A percentile compares a stretch with the other conserved stretches of the same genome.
These are phyloP conservation scores for Debaryomyces coudertii DNA, from an alignment of 1,139 yeast genomes.

Conservation along the genomic window DNA sequence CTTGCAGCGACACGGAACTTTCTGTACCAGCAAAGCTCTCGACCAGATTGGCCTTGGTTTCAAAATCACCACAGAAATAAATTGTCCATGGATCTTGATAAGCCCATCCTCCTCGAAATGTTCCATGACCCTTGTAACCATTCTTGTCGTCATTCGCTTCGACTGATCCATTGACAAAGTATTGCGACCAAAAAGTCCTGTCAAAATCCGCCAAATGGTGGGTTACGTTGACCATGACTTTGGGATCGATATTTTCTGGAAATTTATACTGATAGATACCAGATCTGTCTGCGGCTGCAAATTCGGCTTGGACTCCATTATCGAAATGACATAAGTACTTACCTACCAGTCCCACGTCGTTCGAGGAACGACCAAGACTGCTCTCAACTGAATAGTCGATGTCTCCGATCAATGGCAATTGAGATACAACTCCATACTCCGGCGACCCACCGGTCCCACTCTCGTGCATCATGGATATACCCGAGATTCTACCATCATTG, in stretches of 20 bases:
- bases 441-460: slow-evolving; percentile 47
- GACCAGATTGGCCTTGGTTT: slow-evolving; percentile 18
- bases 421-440: slow-evolving; percentile 37
- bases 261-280: slow-evolving; percentile 30
- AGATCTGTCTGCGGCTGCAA: slow-evolving; percentile 31
- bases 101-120: slow-evolving; percentile 38
- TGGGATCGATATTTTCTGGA: slow-evolving; percentile 17
- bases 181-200: slow-evolving; percentile 38
- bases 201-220: slow-evolving; percentile 31
- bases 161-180: slow-evolving; percentile 30
- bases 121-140: slow-evolving; percentile 29
- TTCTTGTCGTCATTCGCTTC: slow-evolving; percentile 19
- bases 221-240: slow-evolving; percentile 29
- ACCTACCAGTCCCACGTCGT: slow-evolving; percentile 30
- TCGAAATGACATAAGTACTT: slow-evolving; percentile 27
- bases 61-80: slow-evolving; percentile 34
- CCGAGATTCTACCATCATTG: slow-evolving; percentile 31
- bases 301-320: slow-evolving; percentile 26
- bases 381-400: slow-evolving; percentile 20
- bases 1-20: background rate
- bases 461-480: slow-evolving; percentile 44
- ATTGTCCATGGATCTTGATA: slow-evolving; percentile 32
- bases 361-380: slow-evolving; percentile 17
- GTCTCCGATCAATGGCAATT: slow-evolving; percentile 28
- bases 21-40: slow-evolving; percentile 17